Evolutionary conservation across 352 stramenopile genomes (phyloP), one percentile per base, ranked within the genome.

Genomic region (Pythium dissimile): DNA sequence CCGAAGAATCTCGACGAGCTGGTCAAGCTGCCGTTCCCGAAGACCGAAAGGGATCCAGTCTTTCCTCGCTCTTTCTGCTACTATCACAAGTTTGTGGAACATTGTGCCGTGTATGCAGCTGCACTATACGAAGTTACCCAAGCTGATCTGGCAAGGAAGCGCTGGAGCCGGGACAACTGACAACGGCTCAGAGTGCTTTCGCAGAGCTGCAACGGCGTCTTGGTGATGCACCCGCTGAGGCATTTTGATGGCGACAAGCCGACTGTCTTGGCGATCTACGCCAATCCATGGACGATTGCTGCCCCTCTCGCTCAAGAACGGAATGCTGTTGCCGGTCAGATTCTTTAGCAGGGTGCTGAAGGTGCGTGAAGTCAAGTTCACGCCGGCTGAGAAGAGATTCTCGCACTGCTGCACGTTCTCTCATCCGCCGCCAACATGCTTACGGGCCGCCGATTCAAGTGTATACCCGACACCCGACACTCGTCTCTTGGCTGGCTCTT

Each of bases 51-150:
- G 31, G 13, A 59, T 69, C 2, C 62, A 69, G 18, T 59, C 35
- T 6, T 64, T 69, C 28, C 43, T 69, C 3, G 62, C 54, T 59
- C 45, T 2, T 24, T 65, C 12, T 62, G 59, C 34, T 69, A 69
- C 26, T 69, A 65, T 18, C 47, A 62, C 28, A 6, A 34, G 23
- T 67, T 67, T 32, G 38, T 67, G 2, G 59, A 67, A 35, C 35
- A 58, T 20, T 67, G 52, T 24, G 59, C 18, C 5, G 47, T 54
- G 2, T 58, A 54, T 26, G 59, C 59, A 20, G 59, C 59, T 9
- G 20, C 42, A 0, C 30, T 67, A 0, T 67, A 62, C 34, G 59
- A 67, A 18, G 21, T 61, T 6, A 67, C 26, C 1, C 28, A 41
- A 24, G 20, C 38, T 5, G 59, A 57, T 21, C 27, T 58, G 3